A percentile compares a stretch with the other conserved stretches of the same genome.
These are phyloP conservation scores for Podaxis mareebaensis DNA, from an alignment of 768 basidiomycete genomes.

Conservation along the genomic window DNA sequence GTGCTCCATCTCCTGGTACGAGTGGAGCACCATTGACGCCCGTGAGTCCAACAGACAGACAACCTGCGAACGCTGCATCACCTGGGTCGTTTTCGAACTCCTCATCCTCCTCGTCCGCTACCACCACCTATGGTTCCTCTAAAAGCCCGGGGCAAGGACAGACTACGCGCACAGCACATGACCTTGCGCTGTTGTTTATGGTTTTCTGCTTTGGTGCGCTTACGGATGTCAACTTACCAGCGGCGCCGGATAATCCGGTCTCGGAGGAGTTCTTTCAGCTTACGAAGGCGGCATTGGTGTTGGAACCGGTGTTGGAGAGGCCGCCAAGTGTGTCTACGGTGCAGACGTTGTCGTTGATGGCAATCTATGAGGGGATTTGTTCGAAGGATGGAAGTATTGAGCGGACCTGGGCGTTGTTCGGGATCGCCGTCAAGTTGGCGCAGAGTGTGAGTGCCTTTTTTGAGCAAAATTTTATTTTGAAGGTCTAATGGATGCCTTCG, in stretches of 20 bases:
- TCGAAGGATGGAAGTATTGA: constrained; percentile 69
- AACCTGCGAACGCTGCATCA: constrained; percentile 11
- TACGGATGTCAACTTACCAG: constrained; percentile 52
- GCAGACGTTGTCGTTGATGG: constrained; percentile 62
- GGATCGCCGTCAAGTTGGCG: constrained; percentile 62
- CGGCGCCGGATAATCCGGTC: constrained; percentile 51
- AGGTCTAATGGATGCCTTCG: no score
- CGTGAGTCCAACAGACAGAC: constrained; percentile 1
- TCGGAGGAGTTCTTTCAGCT: constrained; percentile 59
- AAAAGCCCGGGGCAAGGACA: no score
- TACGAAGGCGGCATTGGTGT: constrained; percentile 61
- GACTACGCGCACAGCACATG: constrained; percentile 39
- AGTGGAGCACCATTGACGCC: constrained; percentile 6
- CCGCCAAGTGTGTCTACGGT: constrained; percentile 73
- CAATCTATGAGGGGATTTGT: constrained; percentile 68
- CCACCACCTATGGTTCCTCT: background rate
- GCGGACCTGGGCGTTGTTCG: constrained; percentile 66
- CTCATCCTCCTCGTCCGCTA: constrained; percentile 9
- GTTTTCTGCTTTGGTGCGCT: constrained; percentile 64
- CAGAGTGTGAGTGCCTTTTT: constrained; percentile 57
- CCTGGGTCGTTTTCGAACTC: constrained; percentile 11
- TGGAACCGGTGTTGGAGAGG: constrained; percentile 69
- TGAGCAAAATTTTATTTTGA: constrained; percentile 9
- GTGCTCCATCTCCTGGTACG: constrained; percentile 24
- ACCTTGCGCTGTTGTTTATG: constrained; percentile 62